Evolutionary conservation across 2,329 filamentous ascomycete genomes (phyloP), one percentile per base, ranked within the genome.

Genomic region (Tolypocladium ophioglossoides): DNA sequence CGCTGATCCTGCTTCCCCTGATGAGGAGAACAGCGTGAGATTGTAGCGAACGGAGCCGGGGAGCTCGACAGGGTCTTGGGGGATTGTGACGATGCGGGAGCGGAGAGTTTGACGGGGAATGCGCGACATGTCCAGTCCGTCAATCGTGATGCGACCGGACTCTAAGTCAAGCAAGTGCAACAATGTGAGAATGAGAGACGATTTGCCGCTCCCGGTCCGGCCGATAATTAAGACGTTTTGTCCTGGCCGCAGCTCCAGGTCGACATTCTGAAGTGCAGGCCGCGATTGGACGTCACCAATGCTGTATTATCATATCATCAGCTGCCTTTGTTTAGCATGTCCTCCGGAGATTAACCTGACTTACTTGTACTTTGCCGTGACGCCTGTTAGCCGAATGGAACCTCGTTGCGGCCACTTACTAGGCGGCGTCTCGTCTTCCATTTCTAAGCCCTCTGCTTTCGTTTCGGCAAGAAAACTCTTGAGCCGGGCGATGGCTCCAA

Each of bases 1-100:
- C n/a, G n/a, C n/a, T n/a, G n/a, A n/a, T 2, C 68, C 64, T 0
- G 55, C 50, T 4, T 54, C 52, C 32, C 32, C 32, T 5, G 32
- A 34, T 12, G 32, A 12, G 20, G 32, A 34, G 20, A 63, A 63
- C 0, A 72, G 71, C 55, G 77, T 74, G 0, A 77, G 63, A 56
- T 78, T 76, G 10, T 46, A 20, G 18, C 53, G 50, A 9, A 54
- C 55, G 2, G 51, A 24, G n/a, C 68, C 70, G 0, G 72, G 72
- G 1, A 80, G 61, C 61, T 81, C 78, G 4, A 77, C 70, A 0
- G 75, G 59, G 7, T 81, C 78, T 60, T 82, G 78, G 0, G 78
- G 74, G 1, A 80, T 61, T 9, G 74, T 72, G 50, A 78, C 75
- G 41, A 82, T 64, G 3, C 71, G 72, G 27, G 72, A 62, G 4